phyloP scores from a whole-genome alignment of 257 asterid genomes.

The Anisodus tanguticus region DNA sequence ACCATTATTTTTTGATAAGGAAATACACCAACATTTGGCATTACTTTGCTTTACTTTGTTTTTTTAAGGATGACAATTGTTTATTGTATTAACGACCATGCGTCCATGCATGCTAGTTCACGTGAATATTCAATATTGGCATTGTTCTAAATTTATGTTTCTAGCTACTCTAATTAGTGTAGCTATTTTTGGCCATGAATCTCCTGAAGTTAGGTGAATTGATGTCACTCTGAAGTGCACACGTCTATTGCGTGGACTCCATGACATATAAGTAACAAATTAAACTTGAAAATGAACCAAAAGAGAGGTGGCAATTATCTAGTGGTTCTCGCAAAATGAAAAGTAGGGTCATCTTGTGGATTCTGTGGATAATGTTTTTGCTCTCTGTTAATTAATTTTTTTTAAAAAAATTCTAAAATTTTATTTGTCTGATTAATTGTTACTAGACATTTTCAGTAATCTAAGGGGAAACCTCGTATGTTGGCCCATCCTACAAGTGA shows the following conservation, averaged over 20 bases:
- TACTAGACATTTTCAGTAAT: background rate
- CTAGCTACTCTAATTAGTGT: background rate
- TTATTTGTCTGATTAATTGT: background rate
- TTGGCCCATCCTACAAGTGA: conserved; percentile 22
- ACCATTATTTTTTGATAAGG: background rate
- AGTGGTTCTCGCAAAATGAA: background rate
- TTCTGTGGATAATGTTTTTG: background rate
- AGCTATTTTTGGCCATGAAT: conserved; percentile 28
- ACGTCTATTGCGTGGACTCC: background rate
- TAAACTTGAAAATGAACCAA: conserved; percentile 4
- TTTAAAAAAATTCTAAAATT: background rate
- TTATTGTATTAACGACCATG: background rate
- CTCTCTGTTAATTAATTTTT: too few species aligned
- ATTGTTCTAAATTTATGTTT: background rate
- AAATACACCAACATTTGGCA: background rate
- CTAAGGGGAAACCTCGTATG: background rate
- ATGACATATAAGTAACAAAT: background rate
- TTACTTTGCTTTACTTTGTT: conserved; percentile 20
- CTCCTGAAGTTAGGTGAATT: conserved; percentile 36
- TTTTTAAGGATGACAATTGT: background rate
- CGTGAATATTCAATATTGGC: background rate
- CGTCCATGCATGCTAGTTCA: conserved; percentile 22
- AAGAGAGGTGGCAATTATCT: conserved; percentile 11
- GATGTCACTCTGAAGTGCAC: background rate
- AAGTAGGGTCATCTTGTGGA: background rate